Base-by-base conservation (phyloP, 352 stramenopile species). In the Globisporangium cylindrosporum region DNA sequence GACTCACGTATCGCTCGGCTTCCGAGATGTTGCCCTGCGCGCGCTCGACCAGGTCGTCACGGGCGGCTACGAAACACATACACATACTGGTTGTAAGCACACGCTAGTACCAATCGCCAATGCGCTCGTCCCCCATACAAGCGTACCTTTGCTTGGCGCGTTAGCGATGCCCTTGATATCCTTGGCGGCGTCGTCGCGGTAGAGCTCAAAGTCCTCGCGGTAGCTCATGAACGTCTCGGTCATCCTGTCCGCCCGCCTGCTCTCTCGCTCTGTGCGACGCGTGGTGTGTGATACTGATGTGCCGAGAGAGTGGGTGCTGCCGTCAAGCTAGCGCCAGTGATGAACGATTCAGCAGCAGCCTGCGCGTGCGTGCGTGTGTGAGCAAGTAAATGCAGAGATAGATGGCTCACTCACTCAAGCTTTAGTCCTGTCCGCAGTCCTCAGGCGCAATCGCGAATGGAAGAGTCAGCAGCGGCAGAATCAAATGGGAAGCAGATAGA, bases 201-300 rank as follows among this genome's bases (percentile, higher is more conserved):
- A 93, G 68, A 92, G 86, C 64, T 93, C 83, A 76, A 93, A 93
- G 79, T 93, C 84, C 68, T 93, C 86, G 64, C 85, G 88, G 75
- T 93, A 93, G 69, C 76, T 81, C 70, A 90, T 74, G 71, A 93
- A 93, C 56, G 80, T 73, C 63, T 93, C 86, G 63, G 84, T 93
- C 86, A 93, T 93, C 22, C 27, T 36, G 12, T 12, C 51, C 41
- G 15, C 41, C 14, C 15, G 20, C 48, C 20, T 25, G 20, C n/a
- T 55, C 48, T 55, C 48, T 46, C 25, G 41, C 25, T 41, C 6
- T 22, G 24, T 59, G 15, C 36, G 12, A 32, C 18, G 48, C 29
- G n/a, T 43, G 27, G 54, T 41, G 27, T 41, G 6, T 38, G 27
- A 1, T 14, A 7, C 29, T 29, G 29, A 9, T 10, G 12, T 24